Evolutionary conservation across 176 grass and related monocot species (phyloP).

Genomic region (Puccinellia tenuiflora): DNA sequence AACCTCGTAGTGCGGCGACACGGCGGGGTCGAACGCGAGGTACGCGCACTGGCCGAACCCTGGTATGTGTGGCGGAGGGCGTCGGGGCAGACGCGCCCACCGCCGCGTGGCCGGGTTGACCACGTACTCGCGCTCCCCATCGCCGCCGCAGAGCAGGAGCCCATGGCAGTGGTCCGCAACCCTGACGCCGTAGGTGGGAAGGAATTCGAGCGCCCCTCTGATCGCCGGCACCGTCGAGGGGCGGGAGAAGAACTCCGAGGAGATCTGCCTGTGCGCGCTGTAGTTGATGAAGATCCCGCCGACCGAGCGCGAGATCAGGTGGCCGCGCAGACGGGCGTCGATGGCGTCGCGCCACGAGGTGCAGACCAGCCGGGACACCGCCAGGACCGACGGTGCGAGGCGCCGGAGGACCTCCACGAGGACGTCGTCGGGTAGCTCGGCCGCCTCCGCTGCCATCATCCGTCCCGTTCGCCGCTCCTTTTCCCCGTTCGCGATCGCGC

Average conservation of each 20-base stretch:
- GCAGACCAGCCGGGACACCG: neutral
- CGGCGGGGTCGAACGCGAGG: conserved; percentile 3
- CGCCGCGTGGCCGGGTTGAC: neutral
- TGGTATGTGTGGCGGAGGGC: neutral
- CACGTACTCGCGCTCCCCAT: neutral
- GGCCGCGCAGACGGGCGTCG: neutral
- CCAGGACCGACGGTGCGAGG: neutral
- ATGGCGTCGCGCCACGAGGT: neutral
- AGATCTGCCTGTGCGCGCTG: neutral
- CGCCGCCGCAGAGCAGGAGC: neutral
- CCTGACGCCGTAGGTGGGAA: neutral
- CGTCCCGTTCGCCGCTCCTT: neutral
- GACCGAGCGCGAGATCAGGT: neutral
- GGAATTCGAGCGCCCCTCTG: neutral
- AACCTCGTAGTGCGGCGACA: conserved; percentile 3
- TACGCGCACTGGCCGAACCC: neutral
- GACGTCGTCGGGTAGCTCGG: neutral
- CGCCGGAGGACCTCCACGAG: conserved; percentile 4
- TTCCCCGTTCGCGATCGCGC: neutral
- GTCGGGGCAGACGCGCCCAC: neutral
- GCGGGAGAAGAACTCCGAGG: neutral
- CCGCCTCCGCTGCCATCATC: neutral
- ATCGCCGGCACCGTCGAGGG: neutral
- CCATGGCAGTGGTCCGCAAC: neutral
- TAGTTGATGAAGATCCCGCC: neutral